phyloP scores from a whole-genome alignment of 2,329 filamentous ascomycete species.

The Geosmithia morbida region DNA sequence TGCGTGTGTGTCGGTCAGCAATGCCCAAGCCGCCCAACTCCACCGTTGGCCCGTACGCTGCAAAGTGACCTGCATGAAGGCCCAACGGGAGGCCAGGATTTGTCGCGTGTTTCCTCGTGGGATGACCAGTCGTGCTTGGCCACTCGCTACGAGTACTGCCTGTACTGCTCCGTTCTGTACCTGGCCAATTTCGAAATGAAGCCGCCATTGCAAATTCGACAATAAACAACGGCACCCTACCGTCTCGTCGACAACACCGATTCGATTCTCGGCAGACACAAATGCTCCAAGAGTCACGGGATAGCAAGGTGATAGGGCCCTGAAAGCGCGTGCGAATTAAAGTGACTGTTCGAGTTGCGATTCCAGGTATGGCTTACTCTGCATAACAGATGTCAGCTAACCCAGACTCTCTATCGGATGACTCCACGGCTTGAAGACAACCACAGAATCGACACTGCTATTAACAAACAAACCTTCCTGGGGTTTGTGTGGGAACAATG shows the following conservation, averaged over 20 bases:
- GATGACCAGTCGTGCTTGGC: neutral
- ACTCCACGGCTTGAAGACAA: neutral
- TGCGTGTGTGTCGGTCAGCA: neutral
- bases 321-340: neutral
- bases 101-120: neutral
- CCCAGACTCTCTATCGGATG: neutral
- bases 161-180: neutral
- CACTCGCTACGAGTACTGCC: no score
- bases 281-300: neutral
- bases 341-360: neutral
- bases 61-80: neutral
- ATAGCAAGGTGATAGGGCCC: neutral
- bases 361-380: neutral
- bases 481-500: neutral
- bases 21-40: neutral
- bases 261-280: neutral
- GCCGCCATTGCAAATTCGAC: neutral
- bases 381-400: neutral
- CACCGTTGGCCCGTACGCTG: neutral
- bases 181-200: neutral
- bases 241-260: neutral
- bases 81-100: neutral
- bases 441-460: neutral
- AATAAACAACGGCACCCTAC: neutral
- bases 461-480: neutral